Evolutionary conservation across 2,329 filamentous ascomycete species (phyloP).

Genomic region (Verticillium nubilum): DNA sequence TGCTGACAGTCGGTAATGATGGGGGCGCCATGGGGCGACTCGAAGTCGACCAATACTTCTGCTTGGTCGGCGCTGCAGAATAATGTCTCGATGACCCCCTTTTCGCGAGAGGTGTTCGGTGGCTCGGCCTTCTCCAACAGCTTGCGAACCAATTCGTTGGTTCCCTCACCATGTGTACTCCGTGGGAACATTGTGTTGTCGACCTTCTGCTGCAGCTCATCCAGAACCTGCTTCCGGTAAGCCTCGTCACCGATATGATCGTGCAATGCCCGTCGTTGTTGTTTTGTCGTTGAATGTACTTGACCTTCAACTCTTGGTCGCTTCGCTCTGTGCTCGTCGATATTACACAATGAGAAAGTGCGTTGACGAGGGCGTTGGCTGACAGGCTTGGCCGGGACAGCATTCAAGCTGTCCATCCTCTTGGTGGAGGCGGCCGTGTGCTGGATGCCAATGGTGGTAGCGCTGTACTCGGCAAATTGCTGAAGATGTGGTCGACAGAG

Average conservation of each 20-base stretch:
- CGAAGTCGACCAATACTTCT: slow-evolving; percentile 7
- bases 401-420: neutral
- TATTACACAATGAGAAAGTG: neutral
- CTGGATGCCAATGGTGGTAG: neutral
- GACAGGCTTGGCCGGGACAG: neutral
- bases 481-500: slow-evolving; percentile 5
- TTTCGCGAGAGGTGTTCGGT: slow-evolving; percentile 2
- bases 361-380: slow-evolving; percentile 1
- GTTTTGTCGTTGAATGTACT: neutral
- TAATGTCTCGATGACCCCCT: slow-evolving; percentile 4
- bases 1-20: slow-evolving; percentile 12
- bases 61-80: slow-evolving; percentile 11
- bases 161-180: slow-evolving; percentile 2
- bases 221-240: slow-evolving; percentile 1
- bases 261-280: neutral
- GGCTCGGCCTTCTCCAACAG: slow-evolving; percentile 2
- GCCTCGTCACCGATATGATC: neutral
- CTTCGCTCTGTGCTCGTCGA: neutral
- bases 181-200: neutral
- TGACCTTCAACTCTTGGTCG: slow-evolving; percentile 1
- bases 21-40: slow-evolving; percentile 6
- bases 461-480: slow-evolving; percentile 1
- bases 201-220: neutral
- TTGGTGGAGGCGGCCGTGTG: neutral
- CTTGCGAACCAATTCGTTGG: slow-evolving; percentile 1